Evolutionary conservation across 805 yeast genomes (phyloP).

Genomic region (Candida corydali): DNA sequence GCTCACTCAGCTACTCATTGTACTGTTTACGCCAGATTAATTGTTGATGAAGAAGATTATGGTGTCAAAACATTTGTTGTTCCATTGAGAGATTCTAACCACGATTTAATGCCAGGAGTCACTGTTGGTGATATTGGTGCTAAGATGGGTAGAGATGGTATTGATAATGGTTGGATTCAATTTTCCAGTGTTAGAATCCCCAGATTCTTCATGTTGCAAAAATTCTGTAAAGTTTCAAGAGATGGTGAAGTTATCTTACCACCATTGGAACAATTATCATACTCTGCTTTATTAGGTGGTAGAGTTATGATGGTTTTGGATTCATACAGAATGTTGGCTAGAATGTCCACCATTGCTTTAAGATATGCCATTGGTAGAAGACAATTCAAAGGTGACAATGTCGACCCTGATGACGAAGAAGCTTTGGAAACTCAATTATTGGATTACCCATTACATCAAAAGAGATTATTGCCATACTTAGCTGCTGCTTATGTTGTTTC

Average conservation of each 20-base stretch:
- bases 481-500: slow-evolving; percentile 38
- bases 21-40: slow-evolving; percentile 38
- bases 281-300: slow-evolving; percentile 41
- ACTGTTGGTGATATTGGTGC: slow-evolving; percentile 45
- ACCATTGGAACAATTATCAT: slow-evolving; percentile 43
- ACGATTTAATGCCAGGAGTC: slow-evolving; percentile 40
- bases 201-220: slow-evolving; percentile 44
- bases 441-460: slow-evolving; percentile 44
- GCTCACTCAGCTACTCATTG: slow-evolving; percentile 45
- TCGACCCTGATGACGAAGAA: slow-evolving; percentile 15
- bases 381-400: slow-evolving; percentile 36
- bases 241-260: slow-evolving; percentile 40
- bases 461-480: slow-evolving; percentile 41
- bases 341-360: slow-evolving; percentile 39
- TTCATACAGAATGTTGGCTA: slow-evolving; percentile 39
- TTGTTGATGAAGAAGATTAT: slow-evolving; percentile 41
- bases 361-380: slow-evolving; percentile 45
- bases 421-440: slow-evolving; percentile 38
- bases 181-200: slow-evolving; percentile 41
- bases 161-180: slow-evolving; percentile 48
- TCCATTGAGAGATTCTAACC: slow-evolving; percentile 42
- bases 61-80: slow-evolving; percentile 46
- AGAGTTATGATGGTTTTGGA: slow-evolving; percentile 43
- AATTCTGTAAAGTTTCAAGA: slow-evolving; percentile 36
- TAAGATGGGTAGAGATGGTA: slow-evolving; percentile 48